A percentile compares a stretch with the other conserved stretches of the same genome.
Evolutionary conservation across 1,284 basidiomycete genomes (phyloP).

Genomic region (Ustilago xerochloae): DNA sequence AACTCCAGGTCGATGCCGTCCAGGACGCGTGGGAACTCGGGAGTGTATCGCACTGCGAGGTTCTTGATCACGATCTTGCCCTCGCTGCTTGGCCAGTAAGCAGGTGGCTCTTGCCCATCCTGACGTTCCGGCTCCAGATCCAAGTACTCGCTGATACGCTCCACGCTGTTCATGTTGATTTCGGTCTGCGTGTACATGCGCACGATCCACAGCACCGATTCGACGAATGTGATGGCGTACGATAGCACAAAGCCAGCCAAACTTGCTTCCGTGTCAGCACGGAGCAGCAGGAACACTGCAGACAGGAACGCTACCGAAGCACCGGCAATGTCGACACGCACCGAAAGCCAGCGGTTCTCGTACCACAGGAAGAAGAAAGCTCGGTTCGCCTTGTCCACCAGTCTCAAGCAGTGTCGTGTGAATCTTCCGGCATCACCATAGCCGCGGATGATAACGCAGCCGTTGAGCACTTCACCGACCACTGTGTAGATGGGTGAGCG

Average conservation of each 20-base stretch:
- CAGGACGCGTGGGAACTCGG: slow-evolving; percentile 65
- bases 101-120: slow-evolving; percentile 61
- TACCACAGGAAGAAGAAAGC: slow-evolving; percentile 72
- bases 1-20: slow-evolving; percentile 63
- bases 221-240: slow-evolving; percentile 72
- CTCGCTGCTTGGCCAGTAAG: slow-evolving; percentile 65
- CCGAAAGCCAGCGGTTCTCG: slow-evolving; percentile 70
- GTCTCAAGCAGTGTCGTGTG: slow-evolving; percentile 70
- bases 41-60: slow-evolving; percentile 65
- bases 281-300: slow-evolving; percentile 73
- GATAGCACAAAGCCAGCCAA: slow-evolving; percentile 61
- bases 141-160: slow-evolving; percentile 67
- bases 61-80: slow-evolving; percentile 63
- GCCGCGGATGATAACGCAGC: slow-evolving; percentile 85
- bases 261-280: slow-evolving; percentile 63
- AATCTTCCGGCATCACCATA: slow-evolving; percentile 86
- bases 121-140: slow-evolving; percentile 56
- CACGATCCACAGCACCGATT: slow-evolving; percentile 72
- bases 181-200: slow-evolving; percentile 65
- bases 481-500: slow-evolving; percentile 67
- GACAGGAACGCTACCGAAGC: slow-evolving; percentile 59
- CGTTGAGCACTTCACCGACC: slow-evolving; percentile 76
- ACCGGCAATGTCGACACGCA: slow-evolving; percentile 65
- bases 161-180: slow-evolving; percentile 68
- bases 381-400: slow-evolving; percentile 70